These are phyloP conservation scores for Cocos nucifera DNA, from an alignment of 176 grass and related monocot species.

Conservation along the genomic window DNA sequence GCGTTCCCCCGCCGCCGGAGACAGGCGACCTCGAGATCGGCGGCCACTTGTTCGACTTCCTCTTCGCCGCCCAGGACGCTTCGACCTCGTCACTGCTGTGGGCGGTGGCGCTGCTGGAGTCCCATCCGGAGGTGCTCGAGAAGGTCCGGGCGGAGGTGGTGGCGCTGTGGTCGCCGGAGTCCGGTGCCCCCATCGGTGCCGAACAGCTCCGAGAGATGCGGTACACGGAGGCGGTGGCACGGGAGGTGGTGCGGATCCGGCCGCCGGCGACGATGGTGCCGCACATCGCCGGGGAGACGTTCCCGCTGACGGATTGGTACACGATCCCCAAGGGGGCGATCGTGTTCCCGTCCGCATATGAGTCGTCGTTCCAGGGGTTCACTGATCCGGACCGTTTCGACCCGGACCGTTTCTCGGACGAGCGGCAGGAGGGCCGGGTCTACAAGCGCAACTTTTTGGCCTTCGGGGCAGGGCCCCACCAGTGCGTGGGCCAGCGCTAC, in stretches of 20 bases:
- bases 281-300: conserved; percentile 66
- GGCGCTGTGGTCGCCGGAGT: conserved; percentile 42
- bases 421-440: conserved; percentile 52
- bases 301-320: conserved; percentile 76
- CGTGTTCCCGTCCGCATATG: conserved; percentile 70
- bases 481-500: conserved; percentile 84
- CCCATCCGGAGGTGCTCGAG: conserved; percentile 68
- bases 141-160: conserved; percentile 63
- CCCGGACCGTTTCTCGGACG: conserved; percentile 58
- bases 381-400: conserved; percentile 44
- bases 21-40: conserved; percentile 47
- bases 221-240: conserved; percentile 81
- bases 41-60: conserved; percentile 66
- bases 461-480: conserved; percentile 85
- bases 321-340: conserved; percentile 84
- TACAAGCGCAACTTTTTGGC: conserved; percentile 74
- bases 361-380: conserved; percentile 90
- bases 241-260: conserved; percentile 61
- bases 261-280: conserved; percentile 76
- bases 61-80: conserved; percentile 93
- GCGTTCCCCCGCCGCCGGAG: conserved; percentile 21
- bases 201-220: conserved; percentile 46
- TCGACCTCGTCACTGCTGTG: conserved; percentile 79
- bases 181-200: conserved; percentile 42
- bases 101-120: conserved; percentile 51